Base-by-base conservation (phyloP, 768 basidiomycete genomes). In the Auriculariales sp. region DNA sequence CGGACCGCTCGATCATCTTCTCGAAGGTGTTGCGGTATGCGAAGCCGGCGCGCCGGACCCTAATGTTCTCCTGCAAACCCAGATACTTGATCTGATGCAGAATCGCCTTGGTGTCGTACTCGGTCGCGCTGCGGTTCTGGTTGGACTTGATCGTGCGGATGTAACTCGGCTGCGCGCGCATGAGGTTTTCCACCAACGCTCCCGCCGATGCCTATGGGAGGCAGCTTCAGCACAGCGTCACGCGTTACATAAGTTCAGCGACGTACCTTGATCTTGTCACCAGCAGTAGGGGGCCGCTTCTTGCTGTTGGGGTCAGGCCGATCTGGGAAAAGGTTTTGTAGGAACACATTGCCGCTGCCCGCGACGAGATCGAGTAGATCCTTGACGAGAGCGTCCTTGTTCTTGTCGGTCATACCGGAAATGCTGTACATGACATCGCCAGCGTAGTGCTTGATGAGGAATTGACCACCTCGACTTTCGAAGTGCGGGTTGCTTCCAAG, bases 111-210 rank as follows among this genome's bases (percentile, higher is more conserved):
- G 73, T 71, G 59, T 99, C 92, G 61, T 94, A 98, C 67, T 99
- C 95, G 9, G 80, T 75, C 10, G 81, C 63, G 55, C 90, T 93
- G 42, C 93, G 82, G 62, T 99, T 94, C 70, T 95, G 86, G 62
- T 99, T 99, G 11, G 95, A 90, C 66, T 99, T 99, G 70, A 99
- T 98, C 3, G 95, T 99, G 50, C 95, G 88, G 55, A 99, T 99
- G 66, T 99, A 99, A 22, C 90, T 90, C 1, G 95, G 95, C 61
- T 88, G 93, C 27, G 90, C 88, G 59, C 83, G 85, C 94, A 97
- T 98, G 54, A 99, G 71, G 62, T 98, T 99, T 7, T 94, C 90
- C 9, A 99, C 95, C 24, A 99, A 77, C 4, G 92, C 93, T 48
- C 87, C 81, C 27, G 95, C 95, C n/a, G 94, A 98, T 54, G 72